Conservation (phyloP, 768 basidiomycete species). For the Russula dissimulans region DNA sequence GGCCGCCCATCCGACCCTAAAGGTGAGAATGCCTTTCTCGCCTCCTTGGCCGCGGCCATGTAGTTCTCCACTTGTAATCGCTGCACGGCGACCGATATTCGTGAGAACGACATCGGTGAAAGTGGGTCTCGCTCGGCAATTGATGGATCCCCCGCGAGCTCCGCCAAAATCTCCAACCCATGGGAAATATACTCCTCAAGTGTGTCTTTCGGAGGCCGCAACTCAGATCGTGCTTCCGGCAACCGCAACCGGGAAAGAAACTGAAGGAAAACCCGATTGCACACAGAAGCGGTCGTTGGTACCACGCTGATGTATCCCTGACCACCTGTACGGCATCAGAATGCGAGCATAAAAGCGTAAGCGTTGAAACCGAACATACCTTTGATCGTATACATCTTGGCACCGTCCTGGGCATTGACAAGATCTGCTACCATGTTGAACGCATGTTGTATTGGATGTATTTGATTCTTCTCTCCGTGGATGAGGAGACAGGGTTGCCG, state of each 20-base stretch:
- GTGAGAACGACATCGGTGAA: constrained; percentile 16
- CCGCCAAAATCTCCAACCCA: constrained; percentile 6
- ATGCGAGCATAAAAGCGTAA: not conserved
- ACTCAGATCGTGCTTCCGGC: constrained; percentile 3
- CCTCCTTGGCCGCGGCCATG: constrained; percentile 2
- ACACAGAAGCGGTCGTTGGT: constrained; percentile 19
- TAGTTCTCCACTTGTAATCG: constrained; percentile 12
- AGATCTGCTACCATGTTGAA: constrained; percentile 13
- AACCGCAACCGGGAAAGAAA: constrained; percentile 21
- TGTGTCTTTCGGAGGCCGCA: constrained; percentile 1
- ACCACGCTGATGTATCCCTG: constrained; percentile 19
- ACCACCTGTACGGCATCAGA: constrained; percentile 3
- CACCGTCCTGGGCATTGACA: constrained; percentile 7
- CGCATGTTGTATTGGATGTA: constrained; percentile 15
- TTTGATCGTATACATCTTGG: constrained; percentile 13
- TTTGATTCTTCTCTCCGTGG: constrained; percentile 17
- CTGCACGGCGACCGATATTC: constrained; percentile 8
- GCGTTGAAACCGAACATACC: not conserved
- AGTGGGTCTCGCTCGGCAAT: constrained; percentile 12
- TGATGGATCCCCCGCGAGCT: not conserved
- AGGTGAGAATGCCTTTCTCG: constrained; percentile 6
- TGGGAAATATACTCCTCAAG: constrained; percentile 1
- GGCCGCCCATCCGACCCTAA: constrained; percentile 15
- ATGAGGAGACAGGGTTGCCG: constrained; percentile 15
- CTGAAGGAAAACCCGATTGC: constrained; percentile 20